Conservation (phyloP, 768 basidiomycete species). For the Lactarius psammicola region DNA sequence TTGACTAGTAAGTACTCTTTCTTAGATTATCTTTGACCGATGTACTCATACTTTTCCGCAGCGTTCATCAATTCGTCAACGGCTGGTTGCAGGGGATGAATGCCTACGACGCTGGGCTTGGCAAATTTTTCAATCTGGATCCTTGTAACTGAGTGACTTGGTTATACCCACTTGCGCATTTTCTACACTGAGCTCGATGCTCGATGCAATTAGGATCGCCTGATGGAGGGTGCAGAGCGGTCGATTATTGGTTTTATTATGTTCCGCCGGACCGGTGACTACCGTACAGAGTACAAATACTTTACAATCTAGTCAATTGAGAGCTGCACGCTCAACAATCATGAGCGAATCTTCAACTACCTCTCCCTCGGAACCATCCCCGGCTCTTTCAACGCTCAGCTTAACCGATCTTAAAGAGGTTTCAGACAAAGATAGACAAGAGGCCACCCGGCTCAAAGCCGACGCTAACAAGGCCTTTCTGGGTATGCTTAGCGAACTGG, state of each 20-base stretch:
- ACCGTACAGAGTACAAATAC: background rate
- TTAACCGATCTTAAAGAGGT: conserved; percentile 47
- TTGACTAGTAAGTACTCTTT: conserved; percentile 67
- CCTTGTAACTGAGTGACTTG: conserved; percentile 31
- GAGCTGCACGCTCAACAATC: conserved; percentile 8
- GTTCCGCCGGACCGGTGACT: conserved; percentile 8
- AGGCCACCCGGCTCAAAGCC: conserved; percentile 71
- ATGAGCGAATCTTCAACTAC: conserved; percentile 44
- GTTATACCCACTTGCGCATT: background rate
- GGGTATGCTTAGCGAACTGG: conserved; percentile 42
- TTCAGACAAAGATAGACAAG: conserved; percentile 66
- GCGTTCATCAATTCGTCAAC: conserved; percentile 68
- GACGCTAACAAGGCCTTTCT: conserved; percentile 88
- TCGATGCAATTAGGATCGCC: background rate
- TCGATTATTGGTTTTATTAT: background rate
- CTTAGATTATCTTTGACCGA: background rate
- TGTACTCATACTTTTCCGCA: conserved; percentile 32
- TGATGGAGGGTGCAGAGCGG: background rate
- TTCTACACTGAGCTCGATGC: background rate
- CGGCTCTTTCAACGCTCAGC: conserved; percentile 51
- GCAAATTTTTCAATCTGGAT: conserved; percentile 66
- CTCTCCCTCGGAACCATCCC: conserved; percentile 58
- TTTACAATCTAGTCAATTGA: background rate
- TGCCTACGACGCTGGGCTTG: conserved; percentile 50
- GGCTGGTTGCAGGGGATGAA: conserved; percentile 66